A percentile compares a stretch with the other conserved stretches of the same genome.
phyloP scores from a whole-genome alignment of 345 rosid genomes.

The Populus pruinosa region DNA sequence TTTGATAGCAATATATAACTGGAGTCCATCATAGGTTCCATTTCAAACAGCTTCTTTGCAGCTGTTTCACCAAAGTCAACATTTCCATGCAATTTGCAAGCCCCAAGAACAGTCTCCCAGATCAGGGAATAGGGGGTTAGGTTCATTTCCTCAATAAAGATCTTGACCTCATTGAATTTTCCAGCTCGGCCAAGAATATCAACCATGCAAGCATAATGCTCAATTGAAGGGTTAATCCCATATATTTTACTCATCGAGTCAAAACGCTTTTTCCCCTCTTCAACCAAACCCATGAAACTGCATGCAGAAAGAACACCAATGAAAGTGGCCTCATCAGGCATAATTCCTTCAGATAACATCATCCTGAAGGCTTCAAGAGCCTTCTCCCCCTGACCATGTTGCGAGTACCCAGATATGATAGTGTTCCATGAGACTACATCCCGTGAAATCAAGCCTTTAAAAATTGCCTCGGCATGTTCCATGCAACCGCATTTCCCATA shows the following conservation, averaged over 20 bases:
- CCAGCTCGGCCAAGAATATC: conserved; percentile 38
- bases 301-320: conserved; percentile 36
- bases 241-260: conserved; percentile 20
- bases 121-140: conserved; percentile 26
- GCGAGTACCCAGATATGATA: conserved; percentile 30
- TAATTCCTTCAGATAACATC: conserved; percentile 35
- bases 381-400: conserved; percentile 31
- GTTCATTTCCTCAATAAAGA: conserved; percentile 30
- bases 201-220: conserved; percentile 39
- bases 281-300: conserved; percentile 33
- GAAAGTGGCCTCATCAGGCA: conserved; percentile 39
- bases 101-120: conserved; percentile 39
- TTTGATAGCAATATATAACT: conserved; percentile 33
- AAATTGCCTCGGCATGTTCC: conserved; percentile 39
- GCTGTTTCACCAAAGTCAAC: conserved; percentile 31
- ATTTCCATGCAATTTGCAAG: conserved; percentile 37
- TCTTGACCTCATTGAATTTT: conserved; percentile 30
- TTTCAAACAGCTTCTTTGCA: conserved; percentile 37
- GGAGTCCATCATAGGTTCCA: conserved; percentile 31
- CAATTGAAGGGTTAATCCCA: conserved; percentile 31
- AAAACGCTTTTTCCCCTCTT: conserved; percentile 32
- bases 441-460: conserved; percentile 22
- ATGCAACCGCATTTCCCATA: conserved; percentile 42
- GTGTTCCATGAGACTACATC: conserved; percentile 39
- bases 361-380: conserved; percentile 36